Evolutionary conservation across 192 early-diverging fungal species (phyloP).

Genomic region (Polychytrium aggregatum): DNA sequence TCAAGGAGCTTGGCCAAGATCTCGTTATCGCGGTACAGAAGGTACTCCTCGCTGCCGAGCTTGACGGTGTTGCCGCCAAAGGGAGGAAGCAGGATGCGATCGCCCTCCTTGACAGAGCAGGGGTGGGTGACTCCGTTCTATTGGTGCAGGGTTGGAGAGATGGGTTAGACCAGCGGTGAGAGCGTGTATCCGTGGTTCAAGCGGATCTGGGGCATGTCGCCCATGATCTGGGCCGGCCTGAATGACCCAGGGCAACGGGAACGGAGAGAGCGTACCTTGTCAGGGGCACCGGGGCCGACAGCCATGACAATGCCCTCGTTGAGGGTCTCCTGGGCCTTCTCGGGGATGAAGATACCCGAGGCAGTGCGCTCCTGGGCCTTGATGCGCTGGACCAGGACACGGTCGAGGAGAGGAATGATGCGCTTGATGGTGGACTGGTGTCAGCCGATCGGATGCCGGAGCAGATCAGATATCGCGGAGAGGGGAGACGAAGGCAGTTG

Average conservation of each 20-base stretch:
- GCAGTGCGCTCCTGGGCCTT: conserved; percentile 93
- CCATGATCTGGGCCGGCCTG: no score
- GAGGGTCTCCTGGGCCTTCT: conserved; percentile 94
- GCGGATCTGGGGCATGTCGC: no score
- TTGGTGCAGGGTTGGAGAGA: neutral
- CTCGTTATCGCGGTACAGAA: conserved; percentile 87
- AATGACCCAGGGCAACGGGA: neutral
- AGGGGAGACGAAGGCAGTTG: no score
- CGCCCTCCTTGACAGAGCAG: conserved; percentile 74
- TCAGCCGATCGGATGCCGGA: no score
- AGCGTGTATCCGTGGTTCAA: no score
- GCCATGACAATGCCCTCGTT: conserved; percentile 96
- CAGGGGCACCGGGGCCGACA: conserved; percentile 80
- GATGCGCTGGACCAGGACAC: conserved; percentile 93
- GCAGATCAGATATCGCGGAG: no score
- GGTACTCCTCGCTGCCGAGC: conserved; percentile 77
- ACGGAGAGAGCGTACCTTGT: conserved; percentile 37
- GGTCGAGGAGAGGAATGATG: conserved; percentile 95
- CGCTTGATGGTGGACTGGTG: conserved; percentile 37
- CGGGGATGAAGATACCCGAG: conserved; percentile 90
- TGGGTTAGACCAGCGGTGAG: no score
- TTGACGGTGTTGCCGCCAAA: conserved; percentile 94
- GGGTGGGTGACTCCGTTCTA: conserved; percentile 36
- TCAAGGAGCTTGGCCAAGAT: conserved; percentile 92
- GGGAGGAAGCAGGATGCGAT: conserved; percentile 89